These are phyloP conservation scores for Hirsutella rhossiliensis DNA, from an alignment of 2,329 filamentous ascomycete species.

Conservation along the genomic window DNA sequence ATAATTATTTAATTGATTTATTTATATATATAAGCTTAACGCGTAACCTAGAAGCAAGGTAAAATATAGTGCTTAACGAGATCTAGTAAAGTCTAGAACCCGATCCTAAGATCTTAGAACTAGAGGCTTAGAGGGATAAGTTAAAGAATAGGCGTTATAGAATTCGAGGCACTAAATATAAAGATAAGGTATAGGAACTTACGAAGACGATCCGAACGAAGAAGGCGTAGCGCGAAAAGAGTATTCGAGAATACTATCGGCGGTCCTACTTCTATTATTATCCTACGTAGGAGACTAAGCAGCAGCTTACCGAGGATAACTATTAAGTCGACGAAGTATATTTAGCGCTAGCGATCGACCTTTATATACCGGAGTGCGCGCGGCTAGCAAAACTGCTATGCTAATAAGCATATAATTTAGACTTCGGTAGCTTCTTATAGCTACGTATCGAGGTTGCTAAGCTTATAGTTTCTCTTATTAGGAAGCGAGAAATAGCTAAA, in stretches of 20 bases:
- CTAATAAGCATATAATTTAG: neutral
- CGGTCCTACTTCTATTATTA: slow-evolving; percentile 13
- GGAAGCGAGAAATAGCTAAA: no score
- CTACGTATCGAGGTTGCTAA: no score
- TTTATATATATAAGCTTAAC: slow-evolving; percentile 9
- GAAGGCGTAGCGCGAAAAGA: slow-evolving; percentile 5
- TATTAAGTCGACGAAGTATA: slow-evolving; percentile 45
- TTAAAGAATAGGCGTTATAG: slow-evolving; percentile 12
- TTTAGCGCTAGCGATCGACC: neutral
- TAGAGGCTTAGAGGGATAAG: slow-evolving; percentile 6
- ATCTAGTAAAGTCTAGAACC: slow-evolving; percentile 8
- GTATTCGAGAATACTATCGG: slow-evolving; percentile 8
- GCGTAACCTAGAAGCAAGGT: slow-evolving; percentile 9
- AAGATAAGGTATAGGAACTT: slow-evolving; percentile 12
- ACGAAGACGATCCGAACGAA: slow-evolving; percentile 9
- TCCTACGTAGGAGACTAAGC: slow-evolving; percentile 13
- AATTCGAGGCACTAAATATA: slow-evolving; percentile 8
- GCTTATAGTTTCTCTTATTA: no score
- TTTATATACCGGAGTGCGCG: neutral
- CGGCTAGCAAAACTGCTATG: neutral
- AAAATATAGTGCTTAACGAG: slow-evolving; percentile 14
- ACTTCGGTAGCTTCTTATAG: neutral
- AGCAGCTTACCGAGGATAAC: neutral
- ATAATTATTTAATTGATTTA: neutral
- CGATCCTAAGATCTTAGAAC: slow-evolving; percentile 13